phyloP scores from a whole-genome alignment of 2,329 filamentous ascomycete species.

The Metarhizium sp. region DNA sequence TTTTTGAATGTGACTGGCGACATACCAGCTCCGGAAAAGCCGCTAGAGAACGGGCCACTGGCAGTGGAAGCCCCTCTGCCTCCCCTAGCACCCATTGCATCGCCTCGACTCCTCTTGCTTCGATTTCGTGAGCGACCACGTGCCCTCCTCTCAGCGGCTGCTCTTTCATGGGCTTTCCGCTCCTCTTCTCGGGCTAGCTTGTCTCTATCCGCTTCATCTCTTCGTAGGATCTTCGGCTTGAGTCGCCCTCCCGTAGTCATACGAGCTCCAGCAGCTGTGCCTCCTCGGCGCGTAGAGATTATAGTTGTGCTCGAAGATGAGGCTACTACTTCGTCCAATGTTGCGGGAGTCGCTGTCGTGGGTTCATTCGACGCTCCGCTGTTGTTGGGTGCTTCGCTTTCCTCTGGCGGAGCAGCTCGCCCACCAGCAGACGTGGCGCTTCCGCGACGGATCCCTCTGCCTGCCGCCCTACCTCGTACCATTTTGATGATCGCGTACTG shows the following conservation, averaged over 20 bases:
- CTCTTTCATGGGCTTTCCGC: conserved; percentile 31
- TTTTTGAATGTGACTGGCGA: neutral
- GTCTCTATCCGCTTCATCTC: conserved; percentile 41
- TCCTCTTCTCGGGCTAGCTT: conserved; percentile 34
- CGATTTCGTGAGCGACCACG: conserved; percentile 29
- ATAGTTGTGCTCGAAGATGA: conserved; percentile 15
- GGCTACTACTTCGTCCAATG: conserved; percentile 9
- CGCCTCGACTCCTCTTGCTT: conserved; percentile 33
- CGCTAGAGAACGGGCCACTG: conserved; percentile 30
- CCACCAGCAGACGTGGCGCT: conserved; percentile 15
- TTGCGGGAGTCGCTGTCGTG: conserved; percentile 10
- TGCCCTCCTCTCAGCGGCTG: conserved; percentile 28
- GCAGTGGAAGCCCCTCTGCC: conserved; percentile 26
- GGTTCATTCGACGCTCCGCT: conserved; percentile 9
- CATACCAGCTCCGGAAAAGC: conserved; percentile 16
- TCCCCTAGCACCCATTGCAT: conserved; percentile 33
- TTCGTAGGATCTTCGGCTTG: conserved; percentile 37
- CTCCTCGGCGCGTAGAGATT: conserved; percentile 17
- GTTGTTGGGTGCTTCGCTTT: conserved; percentile 15
- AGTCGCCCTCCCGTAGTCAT: conserved; percentile 31
- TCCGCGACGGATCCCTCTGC: conserved; percentile 22
- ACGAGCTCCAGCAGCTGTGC: conserved; percentile 24
- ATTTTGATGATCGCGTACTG: conserved; percentile 11
- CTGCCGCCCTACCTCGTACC: conserved; percentile 23
- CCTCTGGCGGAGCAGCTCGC: conserved; percentile 11